Percentiles rank a stretch among this genome's conserved stretches.
phyloP scores from a whole-genome alignment of 2,329 filamentous ascomycete species.

The Pestalotiopsis sp. region DNA sequence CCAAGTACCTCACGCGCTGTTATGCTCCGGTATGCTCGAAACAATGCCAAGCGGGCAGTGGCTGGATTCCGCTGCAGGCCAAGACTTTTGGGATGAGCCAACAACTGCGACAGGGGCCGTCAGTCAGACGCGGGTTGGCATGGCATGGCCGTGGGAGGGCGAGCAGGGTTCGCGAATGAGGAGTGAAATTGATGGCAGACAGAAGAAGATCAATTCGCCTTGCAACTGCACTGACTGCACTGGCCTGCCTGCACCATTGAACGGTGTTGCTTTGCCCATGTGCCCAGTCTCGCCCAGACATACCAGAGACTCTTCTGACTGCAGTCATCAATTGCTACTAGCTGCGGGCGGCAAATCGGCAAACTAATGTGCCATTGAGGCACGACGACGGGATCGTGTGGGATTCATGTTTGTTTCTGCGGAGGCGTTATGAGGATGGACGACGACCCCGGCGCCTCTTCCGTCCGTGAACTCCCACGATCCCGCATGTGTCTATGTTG shows the following conservation, averaged over 20 bases:
- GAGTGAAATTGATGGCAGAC: too few relatives aligned
- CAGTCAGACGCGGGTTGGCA: neutral
- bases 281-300: neutral
- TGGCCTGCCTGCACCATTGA: neutral
- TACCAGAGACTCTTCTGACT: neutral
- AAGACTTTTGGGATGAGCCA: neutral
- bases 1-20: neutral
- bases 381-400: neutral
- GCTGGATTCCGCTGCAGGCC: slow-evolving; percentile 7
- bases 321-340: neutral
- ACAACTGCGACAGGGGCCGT: neutral
- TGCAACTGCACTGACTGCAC: neutral
- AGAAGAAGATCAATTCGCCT: too few relatives aligned
- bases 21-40: neutral
- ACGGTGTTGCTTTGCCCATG: neutral
- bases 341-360: neutral
- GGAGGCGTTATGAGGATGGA: neutral
- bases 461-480: neutral
- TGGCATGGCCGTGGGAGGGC: neutral
- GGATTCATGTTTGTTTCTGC: neutral
- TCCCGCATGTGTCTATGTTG: neutral
- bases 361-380: neutral
- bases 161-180: too few relatives aligned
- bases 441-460: neutral
- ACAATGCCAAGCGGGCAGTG: slow-evolving; percentile 1